Evolutionary conservation across 495 filamentous ascomycete species (phyloP).

Genomic region (Tirmania nivea): DNA sequence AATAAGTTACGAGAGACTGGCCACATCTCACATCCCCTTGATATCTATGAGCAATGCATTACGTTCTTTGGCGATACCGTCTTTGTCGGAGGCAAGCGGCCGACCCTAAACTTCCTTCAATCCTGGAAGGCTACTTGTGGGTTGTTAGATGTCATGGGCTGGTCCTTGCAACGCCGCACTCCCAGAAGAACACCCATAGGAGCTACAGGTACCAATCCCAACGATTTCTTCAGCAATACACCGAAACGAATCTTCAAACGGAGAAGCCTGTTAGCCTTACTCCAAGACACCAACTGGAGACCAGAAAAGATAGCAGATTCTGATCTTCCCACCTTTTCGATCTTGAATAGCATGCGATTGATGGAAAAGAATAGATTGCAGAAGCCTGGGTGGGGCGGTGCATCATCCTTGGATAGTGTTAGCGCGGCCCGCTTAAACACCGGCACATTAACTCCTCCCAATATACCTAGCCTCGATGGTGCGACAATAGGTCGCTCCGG

Average conservation of each 20-base stretch:
- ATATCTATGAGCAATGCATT: conserved; percentile 1
- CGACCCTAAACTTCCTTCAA: conserved; percentile 5
- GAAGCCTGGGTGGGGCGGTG: not conserved
- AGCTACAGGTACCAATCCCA: not conserved
- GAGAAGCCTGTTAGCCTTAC: not conserved
- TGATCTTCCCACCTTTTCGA: not conserved
- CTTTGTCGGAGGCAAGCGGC: conserved; percentile 3
- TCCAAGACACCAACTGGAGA: not conserved
- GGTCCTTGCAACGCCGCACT: not conserved
- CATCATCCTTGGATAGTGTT: too few species aligned
- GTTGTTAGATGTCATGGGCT: not conserved
- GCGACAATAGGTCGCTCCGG: not conserved
- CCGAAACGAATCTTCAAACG: not conserved
- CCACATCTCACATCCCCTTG: conserved; percentile 19
- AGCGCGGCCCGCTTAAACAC: too few species aligned
- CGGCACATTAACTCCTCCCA: too few species aligned
- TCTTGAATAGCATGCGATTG: not conserved
- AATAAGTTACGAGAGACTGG: conserved; percentile 26
- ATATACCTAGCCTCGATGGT: not conserved
- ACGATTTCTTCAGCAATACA: not conserved
- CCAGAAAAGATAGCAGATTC: not conserved
- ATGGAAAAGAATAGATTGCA: not conserved
- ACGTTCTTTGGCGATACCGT: conserved; percentile 4
- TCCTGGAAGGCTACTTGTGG: conserved; percentile 6
- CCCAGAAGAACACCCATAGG: not conserved